Conservation (phyloP, 192 early-diverging fungal genomes). For the Linnemannia hyalina region DNA sequence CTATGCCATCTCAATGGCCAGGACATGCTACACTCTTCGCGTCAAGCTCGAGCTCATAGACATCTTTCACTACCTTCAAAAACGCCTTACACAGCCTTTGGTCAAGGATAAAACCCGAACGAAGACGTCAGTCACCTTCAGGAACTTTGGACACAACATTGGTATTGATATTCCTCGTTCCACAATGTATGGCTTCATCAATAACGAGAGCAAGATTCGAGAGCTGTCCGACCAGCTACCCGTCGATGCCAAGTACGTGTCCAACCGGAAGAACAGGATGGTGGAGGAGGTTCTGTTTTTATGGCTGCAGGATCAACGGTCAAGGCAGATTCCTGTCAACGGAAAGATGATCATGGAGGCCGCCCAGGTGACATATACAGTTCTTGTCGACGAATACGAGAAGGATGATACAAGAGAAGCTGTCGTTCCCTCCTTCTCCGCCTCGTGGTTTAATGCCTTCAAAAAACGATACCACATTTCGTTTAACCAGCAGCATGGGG, state of each 20-base stretch:
- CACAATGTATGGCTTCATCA: neutral
- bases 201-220: neutral
- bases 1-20: constrained; percentile 3
- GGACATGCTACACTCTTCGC: neutral
- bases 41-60: constrained; percentile 16
- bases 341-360: neutral
- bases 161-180: neutral
- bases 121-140: neutral
- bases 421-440: constrained; percentile 1
- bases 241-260: too few relatives aligned
- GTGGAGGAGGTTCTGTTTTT: too few relatives aligned
- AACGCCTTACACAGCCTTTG: too few relatives aligned
- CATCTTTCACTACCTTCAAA: constrained; percentile 13
- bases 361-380: neutral
- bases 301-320: too few relatives aligned
- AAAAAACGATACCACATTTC: constrained; percentile 9
- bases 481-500: constrained; percentile 9
- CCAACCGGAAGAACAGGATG: too few relatives aligned
- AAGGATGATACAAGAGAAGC: neutral
- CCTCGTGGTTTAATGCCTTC: constrained; percentile 9
- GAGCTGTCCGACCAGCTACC: too few relatives aligned
- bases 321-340: too few relatives aligned
- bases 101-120: neutral
- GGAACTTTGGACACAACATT: constrained; percentile 13
- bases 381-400: neutral